Base-by-base conservation (phyloP, 176 grass and related monocot species). In the Pharus latifolius region DNA sequence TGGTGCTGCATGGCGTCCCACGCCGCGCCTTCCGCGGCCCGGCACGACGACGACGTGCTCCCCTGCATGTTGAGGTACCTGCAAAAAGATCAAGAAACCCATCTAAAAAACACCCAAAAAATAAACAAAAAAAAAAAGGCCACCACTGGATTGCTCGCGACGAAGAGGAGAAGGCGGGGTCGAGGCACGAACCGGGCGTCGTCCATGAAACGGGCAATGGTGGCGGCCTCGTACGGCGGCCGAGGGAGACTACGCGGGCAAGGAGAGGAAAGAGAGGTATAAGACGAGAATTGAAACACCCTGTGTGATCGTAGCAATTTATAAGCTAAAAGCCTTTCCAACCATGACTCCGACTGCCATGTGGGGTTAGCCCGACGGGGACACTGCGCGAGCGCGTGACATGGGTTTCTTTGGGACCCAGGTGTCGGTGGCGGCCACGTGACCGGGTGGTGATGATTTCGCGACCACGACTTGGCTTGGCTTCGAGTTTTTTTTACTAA, bases 1-100 rank as follows among this genome's bases (percentile, higher is more conserved):
- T 83, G 81, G 40, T 63, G 58, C 38, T 77, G 73, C 73, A 55
- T 73, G 38, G 66, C 40, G 23, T 83, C 73, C 73, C 73, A 83
- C 8, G 24, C 57, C 49, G 65, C 58, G 40, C 57, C 60, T n/a
- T 83, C 73, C 30, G 81, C 57, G 57, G 65, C 49, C 49, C 81
- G 81, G 81, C 82, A 84, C 33, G 82, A 72, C n/a, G 74, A 16
- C 18, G 70, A 74, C 52, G 52, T 66, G 34, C 15, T 17, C 17
- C 60, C 75, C n/a, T 84, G 75, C 68, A 67, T 45, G 20, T 28
- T 67, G 8, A 35, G 53, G 28, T 73, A 59, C 60, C 82, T 84
- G 75, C 49, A 31, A 20, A 16, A 5, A 47, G 49, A 83, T 70
- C 73, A 49, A 23, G 3, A 56, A 58, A 23, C 30, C 42, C 29